Evolutionary conservation across 345 rosid genomes (phyloP).

Genomic region (Cochlearia excelsa): DNA sequence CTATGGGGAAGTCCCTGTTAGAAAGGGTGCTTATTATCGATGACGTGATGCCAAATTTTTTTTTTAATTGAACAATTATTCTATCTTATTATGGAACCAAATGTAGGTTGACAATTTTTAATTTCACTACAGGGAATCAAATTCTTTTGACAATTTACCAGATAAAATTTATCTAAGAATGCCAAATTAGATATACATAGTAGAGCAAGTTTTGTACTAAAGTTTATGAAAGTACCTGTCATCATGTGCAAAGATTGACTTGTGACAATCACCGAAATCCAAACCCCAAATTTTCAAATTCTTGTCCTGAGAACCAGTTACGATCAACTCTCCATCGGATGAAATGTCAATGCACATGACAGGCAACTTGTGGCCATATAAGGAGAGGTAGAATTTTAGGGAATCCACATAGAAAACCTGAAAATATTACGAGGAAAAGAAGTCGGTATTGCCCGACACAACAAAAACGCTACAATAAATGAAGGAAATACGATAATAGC

Average conservation of each 20-base stretch:
- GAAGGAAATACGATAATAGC: conserved; percentile 1
- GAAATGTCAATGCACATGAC: conserved; percentile 93
- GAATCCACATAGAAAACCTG: conserved; percentile 97
- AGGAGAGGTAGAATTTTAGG: conserved; percentile 72
- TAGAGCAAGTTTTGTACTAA: not conserved
- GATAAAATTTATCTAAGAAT: not conserved
- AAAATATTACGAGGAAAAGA: conserved; percentile 13
- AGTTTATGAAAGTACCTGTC: conserved; percentile 57
- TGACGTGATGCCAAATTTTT: no score
- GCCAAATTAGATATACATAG: not conserved
- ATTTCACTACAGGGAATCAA: not conserved
- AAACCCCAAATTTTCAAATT: conserved; percentile 95
- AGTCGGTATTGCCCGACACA: conserved; percentile 6
- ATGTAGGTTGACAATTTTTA: not conserved
- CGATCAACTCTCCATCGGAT: conserved; percentile 91
- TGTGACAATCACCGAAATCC: conserved; percentile 98
- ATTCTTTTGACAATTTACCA: not conserved
- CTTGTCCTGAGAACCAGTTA: conserved; percentile 95
- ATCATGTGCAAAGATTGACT: conserved; percentile 89
- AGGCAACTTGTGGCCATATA: conserved; percentile 92
- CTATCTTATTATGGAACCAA: not conserved
- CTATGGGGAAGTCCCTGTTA: not conserved
- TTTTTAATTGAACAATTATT: not conserved
- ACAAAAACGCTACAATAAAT: conserved; percentile 3
- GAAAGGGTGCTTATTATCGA: not conserved